These are phyloP conservation scores for Persicaria tinctoria DNA, from an alignment of 148 eudicot species.

Conservation along the genomic window DNA sequence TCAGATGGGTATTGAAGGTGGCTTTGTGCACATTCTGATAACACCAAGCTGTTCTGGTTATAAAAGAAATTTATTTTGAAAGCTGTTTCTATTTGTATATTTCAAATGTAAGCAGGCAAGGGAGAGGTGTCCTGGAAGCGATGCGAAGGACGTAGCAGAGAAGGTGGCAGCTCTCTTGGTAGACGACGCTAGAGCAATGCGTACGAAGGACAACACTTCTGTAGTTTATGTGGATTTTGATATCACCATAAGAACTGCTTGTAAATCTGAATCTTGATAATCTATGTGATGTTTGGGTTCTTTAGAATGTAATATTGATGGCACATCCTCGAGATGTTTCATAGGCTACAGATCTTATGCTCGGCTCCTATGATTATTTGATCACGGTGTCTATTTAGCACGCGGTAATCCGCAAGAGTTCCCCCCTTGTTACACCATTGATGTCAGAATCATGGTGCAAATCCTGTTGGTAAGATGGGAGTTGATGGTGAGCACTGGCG, in stretches of 20 bases:
- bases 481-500: no score
- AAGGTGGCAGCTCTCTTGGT: constrained; percentile 62
- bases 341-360: not conserved
- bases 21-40: not conserved
- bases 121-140: constrained; percentile 34
- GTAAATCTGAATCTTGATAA: constrained; percentile 46
- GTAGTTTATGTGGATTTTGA: constrained; percentile 79
- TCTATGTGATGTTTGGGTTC: not conserved
- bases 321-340: not conserved
- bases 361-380: no score
- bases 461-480: no score
- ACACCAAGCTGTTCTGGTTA: not conserved
- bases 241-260: constrained; percentile 30
- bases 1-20: not conserved
- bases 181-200: constrained; percentile 68
- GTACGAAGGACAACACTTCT: constrained; percentile 95
- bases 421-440: no score
- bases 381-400: no score
- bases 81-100: not conserved
- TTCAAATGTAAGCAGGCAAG: constrained; percentile 38
- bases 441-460: no score
- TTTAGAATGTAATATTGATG: not conserved
- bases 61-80: not conserved
- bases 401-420: no score
- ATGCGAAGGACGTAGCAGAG: constrained; percentile 42